phyloP scores from a whole-genome alignment of 768 basidiomycete species.

The Tylopilus cervinicoccineus region DNA sequence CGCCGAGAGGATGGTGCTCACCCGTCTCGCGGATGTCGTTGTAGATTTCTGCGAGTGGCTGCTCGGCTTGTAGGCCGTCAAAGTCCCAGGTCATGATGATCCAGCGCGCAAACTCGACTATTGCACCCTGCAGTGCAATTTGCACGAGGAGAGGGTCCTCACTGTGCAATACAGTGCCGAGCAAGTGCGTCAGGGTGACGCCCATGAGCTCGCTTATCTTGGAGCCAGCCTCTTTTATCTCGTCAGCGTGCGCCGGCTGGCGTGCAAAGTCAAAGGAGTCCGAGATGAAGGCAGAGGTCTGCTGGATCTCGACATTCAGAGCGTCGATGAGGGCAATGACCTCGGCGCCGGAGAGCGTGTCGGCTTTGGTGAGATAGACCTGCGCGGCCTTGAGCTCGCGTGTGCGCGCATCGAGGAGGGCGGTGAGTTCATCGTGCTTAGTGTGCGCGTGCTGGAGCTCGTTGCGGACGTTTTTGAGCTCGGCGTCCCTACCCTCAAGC shows the following conservation, averaged over 20 bases:
- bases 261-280: constrained; percentile 36
- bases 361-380: constrained; percentile 41
- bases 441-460: constrained; percentile 26
- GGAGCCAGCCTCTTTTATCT: constrained; percentile 27
- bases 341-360: constrained; percentile 42
- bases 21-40: constrained; percentile 41
- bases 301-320: constrained; percentile 47
- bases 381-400: constrained; percentile 41
- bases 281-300: constrained; percentile 42
- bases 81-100: constrained; percentile 35
- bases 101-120: constrained; percentile 30
- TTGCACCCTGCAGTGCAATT: constrained; percentile 33
- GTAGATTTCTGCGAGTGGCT: constrained; percentile 33
- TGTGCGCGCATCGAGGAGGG: constrained; percentile 32
- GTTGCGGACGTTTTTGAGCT: constrained; percentile 23
- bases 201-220: constrained; percentile 33
- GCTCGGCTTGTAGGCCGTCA: constrained; percentile 28
- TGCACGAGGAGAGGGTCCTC: constrained; percentile 39
- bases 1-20: constrained; percentile 13
- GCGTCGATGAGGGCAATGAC: constrained; percentile 36
- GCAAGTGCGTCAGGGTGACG: constrained; percentile 20
- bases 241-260: constrained; percentile 13
- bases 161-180: constrained; percentile 22
- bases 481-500: constrained; percentile 21
- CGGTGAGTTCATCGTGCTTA: constrained; percentile 26